Evolutionary conservation across 192 early-diverging fungal species (phyloP), one percentile per base, ranked within the genome.

Genomic region (Ambispora gerdemannii): DNA sequence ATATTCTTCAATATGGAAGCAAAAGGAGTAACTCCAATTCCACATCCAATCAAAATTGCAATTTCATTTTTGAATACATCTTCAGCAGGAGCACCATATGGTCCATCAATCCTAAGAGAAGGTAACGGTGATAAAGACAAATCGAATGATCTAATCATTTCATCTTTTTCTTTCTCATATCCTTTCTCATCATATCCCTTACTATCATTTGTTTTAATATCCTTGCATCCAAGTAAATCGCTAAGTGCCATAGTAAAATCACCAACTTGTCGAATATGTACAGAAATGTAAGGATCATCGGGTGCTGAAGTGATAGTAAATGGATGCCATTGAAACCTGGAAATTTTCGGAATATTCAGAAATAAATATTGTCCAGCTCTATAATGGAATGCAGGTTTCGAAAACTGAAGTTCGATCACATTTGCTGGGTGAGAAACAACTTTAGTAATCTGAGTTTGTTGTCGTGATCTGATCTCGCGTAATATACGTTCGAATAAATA

Each of bases 1-100:
- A 91, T 77, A 72, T 84, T 83, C 72, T 87, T 85, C 24, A 91
- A 78, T 36, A 91, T 84, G 15, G 82, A 85, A 69, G 86, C 87
- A 79, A 89, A 89, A 4, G 90, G 90, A 2, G 90, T 92, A 2
- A 89, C 89, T 67, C 90, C 90, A 55, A 92, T 90, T 63, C 90
- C 90, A 32, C 83, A 86, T 8, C 82, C 89, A n/a, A 92, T 76
- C 32, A 90, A 73, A 17, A 92, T 68, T 0, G 83, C 78, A 71
- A 84, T 80, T 74, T 90, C 83, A 67, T 89, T 88, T 72, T 87
- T 79, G 76, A 89, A 90, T 60, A 90, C 83, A 77, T 92, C 88
- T 74, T 92, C 88, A 17, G 88, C 86, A 30, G 90, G 87, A 6
- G 91, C 89, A 25, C 92, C 91, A 79, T 86, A 94, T 11, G 92